phyloP scores from a whole-genome alignment of 2,329 filamentous ascomycete species.

The Talaromyces amestolkiae region DNA sequence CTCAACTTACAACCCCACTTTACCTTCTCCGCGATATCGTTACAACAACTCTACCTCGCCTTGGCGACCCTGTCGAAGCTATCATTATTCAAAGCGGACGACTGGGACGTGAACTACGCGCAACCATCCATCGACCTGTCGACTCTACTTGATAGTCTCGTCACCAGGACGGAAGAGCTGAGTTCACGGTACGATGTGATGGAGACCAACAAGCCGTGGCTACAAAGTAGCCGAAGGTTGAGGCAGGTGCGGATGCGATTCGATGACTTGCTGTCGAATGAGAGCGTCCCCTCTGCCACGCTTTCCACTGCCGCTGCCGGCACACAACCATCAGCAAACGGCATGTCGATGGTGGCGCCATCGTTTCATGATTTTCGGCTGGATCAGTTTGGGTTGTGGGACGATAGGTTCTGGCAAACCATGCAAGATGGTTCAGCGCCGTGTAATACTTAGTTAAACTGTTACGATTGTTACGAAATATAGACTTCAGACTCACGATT shows the following conservation, averaged over 20 bases:
- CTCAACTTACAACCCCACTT: background rate
- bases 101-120: slow-evolving; percentile 14
- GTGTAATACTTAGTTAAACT: background rate
- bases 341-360: background rate
- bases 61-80: slow-evolving; percentile 7
- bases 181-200: slow-evolving; percentile 9
- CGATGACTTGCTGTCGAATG: slow-evolving; percentile 13
- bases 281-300: slow-evolving; percentile 4
- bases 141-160: slow-evolving; percentile 8
- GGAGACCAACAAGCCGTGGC: slow-evolving; percentile 14
- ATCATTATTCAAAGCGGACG: slow-evolving; percentile 11
- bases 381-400: slow-evolving; percentile 12
- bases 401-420: slow-evolving; percentile 10
- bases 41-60: slow-evolving; percentile 13
- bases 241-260: slow-evolving; percentile 13
- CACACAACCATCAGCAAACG: slow-evolving; percentile 8
- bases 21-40: slow-evolving; percentile 9
- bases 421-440: slow-evolving; percentile 11
- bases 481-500: background rate
- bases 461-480: background rate
- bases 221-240: slow-evolving; percentile 11
- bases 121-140: slow-evolving; percentile 8
- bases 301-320: background rate
- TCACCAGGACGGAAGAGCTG: slow-evolving; percentile 8
- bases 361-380: slow-evolving; percentile 9